Evolutionary conservation across 768 basidiomycete genomes (phyloP).

Genomic region (Pisolithus orientalis): DNA sequence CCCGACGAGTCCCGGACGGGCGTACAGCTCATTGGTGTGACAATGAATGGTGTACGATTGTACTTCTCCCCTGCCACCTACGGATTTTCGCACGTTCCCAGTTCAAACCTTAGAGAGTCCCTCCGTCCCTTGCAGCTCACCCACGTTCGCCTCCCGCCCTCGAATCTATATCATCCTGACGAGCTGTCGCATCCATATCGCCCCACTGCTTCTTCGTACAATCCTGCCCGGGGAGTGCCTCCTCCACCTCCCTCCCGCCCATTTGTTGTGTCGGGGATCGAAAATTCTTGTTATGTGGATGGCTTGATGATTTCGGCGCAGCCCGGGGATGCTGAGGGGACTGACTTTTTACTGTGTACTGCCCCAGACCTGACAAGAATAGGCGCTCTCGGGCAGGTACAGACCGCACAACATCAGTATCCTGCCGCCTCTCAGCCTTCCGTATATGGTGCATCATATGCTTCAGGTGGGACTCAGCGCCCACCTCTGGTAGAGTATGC

Average conservation of each 20-base stretch:
- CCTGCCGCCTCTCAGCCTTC: conserved; percentile 29
- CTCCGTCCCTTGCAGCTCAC: conserved; percentile 51
- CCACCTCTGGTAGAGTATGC: conserved; percentile 75
- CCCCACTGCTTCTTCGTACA: conserved; percentile 42
- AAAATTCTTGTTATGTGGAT: conserved; percentile 57
- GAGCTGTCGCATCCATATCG: conserved; percentile 51
- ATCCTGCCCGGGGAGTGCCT: conserved; percentile 35
- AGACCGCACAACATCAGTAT: conserved; percentile 33
- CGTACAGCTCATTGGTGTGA: conserved; percentile 75
- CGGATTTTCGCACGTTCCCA: conserved; percentile 43
- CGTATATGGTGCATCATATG: conserved; percentile 39
- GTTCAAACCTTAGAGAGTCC: conserved; percentile 20
- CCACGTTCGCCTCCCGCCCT: conserved; percentile 76
- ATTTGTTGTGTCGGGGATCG: conserved; percentile 52
- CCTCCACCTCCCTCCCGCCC: conserved; percentile 46
- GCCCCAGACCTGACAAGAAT: conserved; percentile 73
- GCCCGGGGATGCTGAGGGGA: conserved; percentile 65
- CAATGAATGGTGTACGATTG: conserved; percentile 74
- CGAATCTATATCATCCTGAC: conserved; percentile 72
- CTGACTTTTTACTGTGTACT: conserved; percentile 68
- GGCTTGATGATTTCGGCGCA: conserved; percentile 70
- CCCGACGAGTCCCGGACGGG: conserved; percentile 60
- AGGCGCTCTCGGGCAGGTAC: conserved; percentile 62
- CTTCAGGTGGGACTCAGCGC: conserved; percentile 36
- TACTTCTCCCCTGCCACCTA: conserved; percentile 64